phyloP scores from a whole-genome alignment of 2,329 filamentous ascomycete genomes.

The Endothia cerciana region DNA sequence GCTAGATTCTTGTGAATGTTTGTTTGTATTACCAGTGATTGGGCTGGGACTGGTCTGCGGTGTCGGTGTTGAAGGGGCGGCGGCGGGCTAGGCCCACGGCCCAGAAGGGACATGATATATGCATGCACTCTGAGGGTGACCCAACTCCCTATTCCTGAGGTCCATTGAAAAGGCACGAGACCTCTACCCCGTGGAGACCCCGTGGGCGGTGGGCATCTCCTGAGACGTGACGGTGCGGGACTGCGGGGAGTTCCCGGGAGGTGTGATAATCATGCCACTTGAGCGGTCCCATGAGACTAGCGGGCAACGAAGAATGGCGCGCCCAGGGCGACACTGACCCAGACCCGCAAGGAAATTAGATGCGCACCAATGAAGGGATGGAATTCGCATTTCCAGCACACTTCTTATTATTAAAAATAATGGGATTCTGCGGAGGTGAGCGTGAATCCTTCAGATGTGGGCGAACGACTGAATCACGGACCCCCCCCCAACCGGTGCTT shows the following conservation, averaged over 20 bases:
- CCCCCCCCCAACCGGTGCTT: not conserved
- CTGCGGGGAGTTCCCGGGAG: constrained; percentile 9
- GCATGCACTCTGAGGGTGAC: not conserved
- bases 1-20: not conserved
- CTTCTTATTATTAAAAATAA: not conserved
- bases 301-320: not conserved
- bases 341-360: not conserved
- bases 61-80: not conserved
- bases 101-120: not conserved
- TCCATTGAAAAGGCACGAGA: constrained; percentile 15
- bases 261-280: constrained; percentile 28
- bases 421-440: not conserved
- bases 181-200: constrained; percentile 15
- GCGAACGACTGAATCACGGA: not conserved
- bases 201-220: constrained; percentile 13
- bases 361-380: not conserved
- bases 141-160: not conserved
- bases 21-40: not conserved
- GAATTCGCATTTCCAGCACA: not conserved
- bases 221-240: constrained; percentile 14
- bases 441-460: not conserved
- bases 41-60: not conserved
- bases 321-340: constrained; percentile 8
- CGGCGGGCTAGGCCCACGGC: not conserved
- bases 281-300: constrained; percentile 18